Conservation (phyloP, 306 rosid genomes). For the Fagus sylvatica region DNA sequence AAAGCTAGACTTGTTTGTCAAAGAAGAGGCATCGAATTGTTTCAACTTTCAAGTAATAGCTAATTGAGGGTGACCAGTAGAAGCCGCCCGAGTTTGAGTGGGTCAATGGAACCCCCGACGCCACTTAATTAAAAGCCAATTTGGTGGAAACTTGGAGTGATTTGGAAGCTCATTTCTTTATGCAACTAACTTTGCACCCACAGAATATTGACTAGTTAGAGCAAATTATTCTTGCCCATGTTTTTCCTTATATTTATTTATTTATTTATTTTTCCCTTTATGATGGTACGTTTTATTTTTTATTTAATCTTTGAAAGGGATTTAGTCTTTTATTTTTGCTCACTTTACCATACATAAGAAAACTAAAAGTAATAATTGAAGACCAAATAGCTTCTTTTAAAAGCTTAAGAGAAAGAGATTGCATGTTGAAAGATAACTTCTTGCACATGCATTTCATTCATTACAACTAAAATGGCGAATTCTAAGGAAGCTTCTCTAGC, state of each 20-base stretch:
- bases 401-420: neutral
- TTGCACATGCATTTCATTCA: conserved; percentile 12
- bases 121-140: neutral
- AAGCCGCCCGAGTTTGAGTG: neutral
- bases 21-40: neutral
- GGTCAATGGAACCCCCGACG: conserved; percentile 15
- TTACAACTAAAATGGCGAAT: neutral
- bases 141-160: conserved; percentile 35
- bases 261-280: too few relatives aligned
- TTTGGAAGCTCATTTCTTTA: conserved; percentile 29
- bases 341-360: neutral
- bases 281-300: too few relatives aligned
- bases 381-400: neutral
- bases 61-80: neutral
- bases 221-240: neutral
- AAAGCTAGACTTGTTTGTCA: neutral
- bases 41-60: neutral
- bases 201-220: neutral
- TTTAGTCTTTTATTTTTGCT: neutral
- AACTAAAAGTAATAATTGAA: neutral
- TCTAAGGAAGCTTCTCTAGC: neutral
- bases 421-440: conserved; percentile 2
- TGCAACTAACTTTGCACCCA: neutral
- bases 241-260: neutral
- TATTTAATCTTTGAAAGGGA: neutral